A percentile compares a stretch with the other conserved stretches of the same genome.
These are phyloP conservation scores for Tetrapisispora taiwanensis DNA, from an alignment of 805 yeast genomes.

Conservation along the genomic window DNA sequence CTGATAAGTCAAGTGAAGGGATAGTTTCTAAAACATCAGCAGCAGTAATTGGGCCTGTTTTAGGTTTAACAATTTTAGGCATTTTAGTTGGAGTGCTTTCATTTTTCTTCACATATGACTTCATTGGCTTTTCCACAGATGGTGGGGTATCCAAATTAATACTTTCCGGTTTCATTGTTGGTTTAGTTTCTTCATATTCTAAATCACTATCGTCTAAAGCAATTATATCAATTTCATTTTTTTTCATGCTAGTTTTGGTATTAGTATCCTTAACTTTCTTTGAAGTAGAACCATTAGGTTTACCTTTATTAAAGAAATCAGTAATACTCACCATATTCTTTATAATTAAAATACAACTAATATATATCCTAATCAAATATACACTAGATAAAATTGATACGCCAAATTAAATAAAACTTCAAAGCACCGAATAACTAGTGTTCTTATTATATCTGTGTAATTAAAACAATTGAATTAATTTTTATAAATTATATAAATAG, in stretches of 20 bases:
- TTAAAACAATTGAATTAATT: too few relatives aligned
- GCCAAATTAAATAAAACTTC: background rate
- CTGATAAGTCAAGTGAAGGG: conserved; percentile 63
- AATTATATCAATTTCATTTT: conserved; percentile 3
- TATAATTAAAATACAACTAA: too few relatives aligned
- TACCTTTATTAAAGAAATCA: conserved; percentile 30
- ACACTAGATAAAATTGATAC: background rate
- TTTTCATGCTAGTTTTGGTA: background rate
- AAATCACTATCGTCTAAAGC: conserved; percentile 10
- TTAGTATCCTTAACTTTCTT: background rate
- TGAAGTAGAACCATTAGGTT: conserved; percentile 4
- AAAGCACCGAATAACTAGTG: background rate
- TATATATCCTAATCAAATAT: too few relatives aligned
- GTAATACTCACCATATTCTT: conserved; percentile 31
- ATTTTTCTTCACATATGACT: background rate
- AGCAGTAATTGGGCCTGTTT: conserved; percentile 8
- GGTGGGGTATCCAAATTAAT: background rate
- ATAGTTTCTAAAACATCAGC: conserved; percentile 40
- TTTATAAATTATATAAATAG: too few relatives aligned
- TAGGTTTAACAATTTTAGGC: background rate
- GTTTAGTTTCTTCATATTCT: conserved; percentile 1
- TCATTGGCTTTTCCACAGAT: background rate
- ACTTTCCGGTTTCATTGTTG: background rate
- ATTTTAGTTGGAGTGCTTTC: background rate
- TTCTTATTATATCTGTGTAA: too few relatives aligned